Conservation (phyloP, 2,329 filamentous ascomycete genomes). For the Exophiala aquamarina region DNA sequence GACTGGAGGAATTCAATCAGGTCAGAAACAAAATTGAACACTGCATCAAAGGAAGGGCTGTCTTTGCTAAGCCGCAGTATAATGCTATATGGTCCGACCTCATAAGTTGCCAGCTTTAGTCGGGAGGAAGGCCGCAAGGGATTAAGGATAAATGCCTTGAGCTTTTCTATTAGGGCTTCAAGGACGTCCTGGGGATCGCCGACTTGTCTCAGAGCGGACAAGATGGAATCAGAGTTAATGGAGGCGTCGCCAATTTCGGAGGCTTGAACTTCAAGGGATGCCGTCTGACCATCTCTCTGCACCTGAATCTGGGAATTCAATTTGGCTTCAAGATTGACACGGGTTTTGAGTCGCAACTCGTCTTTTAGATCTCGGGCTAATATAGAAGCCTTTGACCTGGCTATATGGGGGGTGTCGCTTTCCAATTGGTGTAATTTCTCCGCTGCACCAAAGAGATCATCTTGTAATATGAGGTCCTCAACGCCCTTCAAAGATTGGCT, state of each 20-base stretch:
- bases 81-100: slow-evolving; percentile 32
- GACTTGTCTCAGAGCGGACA: slow-evolving; percentile 17
- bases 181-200: slow-evolving; percentile 17
- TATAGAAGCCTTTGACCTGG: slow-evolving; percentile 12
- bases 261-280: slow-evolving; percentile 10
- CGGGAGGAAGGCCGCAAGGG: slow-evolving; percentile 19
- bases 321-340: slow-evolving; percentile 16
- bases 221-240: slow-evolving; percentile 12
- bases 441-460: slow-evolving; percentile 19
- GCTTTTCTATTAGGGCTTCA: slow-evolving; percentile 19
- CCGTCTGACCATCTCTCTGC: slow-evolving; percentile 10
- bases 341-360: slow-evolving; percentile 20
- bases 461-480: slow-evolving; percentile 14
- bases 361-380: slow-evolving; percentile 20
- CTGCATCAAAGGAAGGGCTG: slow-evolving; percentile 33
- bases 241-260: slow-evolving; percentile 5
- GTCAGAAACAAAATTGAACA: slow-evolving; percentile 44
- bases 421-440: slow-evolving; percentile 18
- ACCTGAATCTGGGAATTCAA: slow-evolving; percentile 17
- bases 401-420: neutral
- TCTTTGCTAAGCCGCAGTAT: slow-evolving; percentile 28
- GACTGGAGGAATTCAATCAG: slow-evolving; percentile 53
- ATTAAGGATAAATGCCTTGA: slow-evolving; percentile 19
- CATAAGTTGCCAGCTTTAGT: slow-evolving; percentile 12
- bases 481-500: slow-evolving; percentile 18